Percentiles rank a stretch among this genome's conserved stretches.
Evolutionary conservation across 345 rosid genomes (phyloP).

Genomic region (Gossypium australe): DNA sequence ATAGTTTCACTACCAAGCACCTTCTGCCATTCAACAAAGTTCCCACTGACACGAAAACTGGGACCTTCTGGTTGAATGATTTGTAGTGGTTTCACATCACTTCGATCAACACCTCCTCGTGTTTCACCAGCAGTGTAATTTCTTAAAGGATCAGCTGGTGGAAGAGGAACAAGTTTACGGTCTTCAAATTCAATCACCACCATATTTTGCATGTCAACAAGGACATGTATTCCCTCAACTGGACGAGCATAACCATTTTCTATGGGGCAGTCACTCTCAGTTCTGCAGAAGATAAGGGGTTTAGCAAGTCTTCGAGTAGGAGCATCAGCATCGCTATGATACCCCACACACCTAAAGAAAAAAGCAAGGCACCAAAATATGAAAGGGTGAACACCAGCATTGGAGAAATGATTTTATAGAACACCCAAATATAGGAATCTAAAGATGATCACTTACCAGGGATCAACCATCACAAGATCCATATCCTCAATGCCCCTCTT

Average conservation of each 20-base stretch:
- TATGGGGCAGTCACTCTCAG: slow-evolving; percentile 68
- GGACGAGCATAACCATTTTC: slow-evolving; percentile 82
- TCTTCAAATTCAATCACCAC: slow-evolving; percentile 69
- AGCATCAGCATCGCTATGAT: slow-evolving; percentile 69
- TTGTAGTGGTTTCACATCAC: slow-evolving; percentile 69
- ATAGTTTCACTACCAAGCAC: slow-evolving; percentile 21
- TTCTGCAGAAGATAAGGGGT: slow-evolving; percentile 63
- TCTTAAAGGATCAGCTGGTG: slow-evolving; percentile 72
- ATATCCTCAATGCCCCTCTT: slow-evolving; percentile 69
- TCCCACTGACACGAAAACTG: slow-evolving; percentile 59
- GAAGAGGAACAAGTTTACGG: slow-evolving; percentile 59
- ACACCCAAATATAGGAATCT: not conserved
- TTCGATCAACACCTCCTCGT: slow-evolving; percentile 69
- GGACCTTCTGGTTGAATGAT: slow-evolving; percentile 75
- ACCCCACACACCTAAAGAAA: slow-evolving; percentile 57
- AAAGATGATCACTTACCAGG: slow-evolving; percentile 40
- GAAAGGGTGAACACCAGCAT: not conserved
- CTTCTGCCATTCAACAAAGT: slow-evolving; percentile 72
- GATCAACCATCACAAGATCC: slow-evolving; percentile 79
- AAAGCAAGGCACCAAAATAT: slow-evolving; percentile 17
- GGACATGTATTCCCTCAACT: slow-evolving; percentile 65
- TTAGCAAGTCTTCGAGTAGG: slow-evolving; percentile 66
- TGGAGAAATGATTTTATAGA: not conserved
- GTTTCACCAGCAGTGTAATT: slow-evolving; percentile 66
- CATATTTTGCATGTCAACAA: slow-evolving; percentile 80